These are phyloP conservation scores for Stromatinia cepivora DNA, from an alignment of 2,329 filamentous ascomycete genomes.

Conservation along the genomic window DNA sequence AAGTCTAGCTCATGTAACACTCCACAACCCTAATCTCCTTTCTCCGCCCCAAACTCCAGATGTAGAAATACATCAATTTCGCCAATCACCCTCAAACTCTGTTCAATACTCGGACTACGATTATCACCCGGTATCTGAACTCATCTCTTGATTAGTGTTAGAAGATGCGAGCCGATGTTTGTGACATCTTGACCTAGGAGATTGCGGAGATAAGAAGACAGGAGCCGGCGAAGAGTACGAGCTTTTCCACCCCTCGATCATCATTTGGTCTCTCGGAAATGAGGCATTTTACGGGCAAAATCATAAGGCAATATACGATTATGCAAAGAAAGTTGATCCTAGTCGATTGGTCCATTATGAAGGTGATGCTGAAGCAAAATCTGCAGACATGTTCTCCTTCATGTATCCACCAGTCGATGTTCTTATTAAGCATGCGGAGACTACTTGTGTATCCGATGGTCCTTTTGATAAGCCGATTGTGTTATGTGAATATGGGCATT, in stretches of 20 bases:
- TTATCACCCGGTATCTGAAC: conserved; percentile 43
- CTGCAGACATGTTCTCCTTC: conserved; percentile 55
- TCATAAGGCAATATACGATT: conserved; percentile 65
- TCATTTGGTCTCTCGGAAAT: conserved; percentile 74
- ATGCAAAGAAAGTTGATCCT: conserved; percentile 51
- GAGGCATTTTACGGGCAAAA: conserved; percentile 72
- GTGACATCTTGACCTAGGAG: conserved; percentile 46
- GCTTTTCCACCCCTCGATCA: conserved; percentile 62
- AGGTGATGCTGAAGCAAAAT: conserved; percentile 51
- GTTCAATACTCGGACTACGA: conserved; percentile 48
- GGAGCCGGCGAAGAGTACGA: conserved; percentile 50
- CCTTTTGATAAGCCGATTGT: conserved; percentile 55
- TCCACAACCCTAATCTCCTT: neutral
- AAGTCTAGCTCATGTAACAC: no score
- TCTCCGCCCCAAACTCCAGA: conserved; percentile 37
- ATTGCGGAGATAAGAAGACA: conserved; percentile 39
- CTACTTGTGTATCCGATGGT: conserved; percentile 49
- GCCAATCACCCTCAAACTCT: conserved; percentile 49
- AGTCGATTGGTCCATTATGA: conserved; percentile 59
- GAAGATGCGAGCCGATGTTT: conserved; percentile 46
- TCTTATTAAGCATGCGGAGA: conserved; percentile 42
- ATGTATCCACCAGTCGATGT: conserved; percentile 55
- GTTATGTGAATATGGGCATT: conserved; percentile 58
- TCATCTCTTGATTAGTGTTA: conserved; percentile 47
- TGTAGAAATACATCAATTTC: conserved; percentile 48